Evolutionary conservation across 2,329 filamentous ascomycete genomes (phyloP).

Genomic region (Hirsutella thompsonii): DNA sequence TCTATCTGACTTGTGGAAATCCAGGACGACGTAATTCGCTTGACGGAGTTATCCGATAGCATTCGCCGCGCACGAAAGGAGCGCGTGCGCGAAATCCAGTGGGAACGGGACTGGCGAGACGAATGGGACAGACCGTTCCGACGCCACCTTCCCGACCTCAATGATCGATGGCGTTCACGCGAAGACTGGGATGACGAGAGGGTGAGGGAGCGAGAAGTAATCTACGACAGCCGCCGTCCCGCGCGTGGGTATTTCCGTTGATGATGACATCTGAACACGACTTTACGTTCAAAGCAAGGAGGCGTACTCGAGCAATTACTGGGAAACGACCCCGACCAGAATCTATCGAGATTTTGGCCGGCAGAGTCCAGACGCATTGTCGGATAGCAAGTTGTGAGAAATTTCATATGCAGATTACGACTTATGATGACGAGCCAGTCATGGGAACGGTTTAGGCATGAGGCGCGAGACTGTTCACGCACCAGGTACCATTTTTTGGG

Average conservation of each 20-base stretch:
- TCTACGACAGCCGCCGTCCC: conserved; percentile 39
- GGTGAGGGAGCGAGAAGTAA: conserved; percentile 54
- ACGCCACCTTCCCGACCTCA: conserved; percentile 18
- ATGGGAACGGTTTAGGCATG: background rate
- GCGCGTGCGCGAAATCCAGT: conserved; percentile 39
- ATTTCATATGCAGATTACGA: background rate
- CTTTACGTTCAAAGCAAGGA: background rate
- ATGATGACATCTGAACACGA: background rate
- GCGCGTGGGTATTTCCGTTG: conserved; percentile 8
- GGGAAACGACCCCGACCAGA: no score
- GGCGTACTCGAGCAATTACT: background rate
- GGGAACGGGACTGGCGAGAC: conserved; percentile 44
- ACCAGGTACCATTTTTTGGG: no score
- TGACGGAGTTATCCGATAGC: conserved; percentile 71
- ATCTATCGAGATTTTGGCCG: no score
- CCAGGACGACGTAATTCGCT: conserved; percentile 77
- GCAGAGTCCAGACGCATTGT: background rate
- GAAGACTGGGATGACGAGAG: conserved; percentile 45
- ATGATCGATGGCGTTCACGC: conserved; percentile 12
- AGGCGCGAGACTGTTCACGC: background rate
- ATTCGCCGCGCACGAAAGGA: conserved; percentile 54
- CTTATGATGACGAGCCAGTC: background rate
- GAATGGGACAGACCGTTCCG: conserved; percentile 32
- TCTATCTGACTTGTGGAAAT: no score
- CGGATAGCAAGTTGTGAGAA: background rate